Evolutionary conservation across 2,329 filamentous ascomycete species (phyloP).

Genomic region (Epichloe hybrida): DNA sequence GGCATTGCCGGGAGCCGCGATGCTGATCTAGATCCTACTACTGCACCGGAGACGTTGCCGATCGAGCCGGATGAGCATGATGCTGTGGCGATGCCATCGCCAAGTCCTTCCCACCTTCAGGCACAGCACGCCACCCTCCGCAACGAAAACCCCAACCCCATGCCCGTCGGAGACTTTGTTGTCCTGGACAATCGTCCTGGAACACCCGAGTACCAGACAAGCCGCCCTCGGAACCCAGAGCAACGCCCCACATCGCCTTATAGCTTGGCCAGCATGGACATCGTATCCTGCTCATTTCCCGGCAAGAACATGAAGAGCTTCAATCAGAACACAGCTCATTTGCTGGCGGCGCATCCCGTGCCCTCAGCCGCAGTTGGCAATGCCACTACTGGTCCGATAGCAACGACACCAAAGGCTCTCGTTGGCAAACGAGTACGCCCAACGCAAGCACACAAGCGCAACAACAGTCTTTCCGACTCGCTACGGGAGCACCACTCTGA

Average conservation of each 20-base stretch:
- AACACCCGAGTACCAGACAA: conserved; percentile 30
- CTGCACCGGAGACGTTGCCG: conserved; percentile 33
- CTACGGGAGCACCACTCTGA: conserved; percentile 52
- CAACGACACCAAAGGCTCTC: conserved; percentile 43
- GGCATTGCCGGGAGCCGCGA: conserved; percentile 53
- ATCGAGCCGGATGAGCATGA: conserved; percentile 32
- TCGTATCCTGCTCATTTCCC: conserved; percentile 51
- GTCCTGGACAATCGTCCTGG: conserved; percentile 30
- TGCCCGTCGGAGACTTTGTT: conserved; percentile 32
- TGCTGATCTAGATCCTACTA: conserved; percentile 38
- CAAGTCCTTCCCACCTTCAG: neutral
- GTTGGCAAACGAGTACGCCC: conserved; percentile 46
- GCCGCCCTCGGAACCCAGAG: conserved; percentile 10
- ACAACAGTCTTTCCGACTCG: conserved; percentile 78
- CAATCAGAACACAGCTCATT: conserved; percentile 26
- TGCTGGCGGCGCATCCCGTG: conserved; percentile 41
- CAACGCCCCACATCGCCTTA: conserved; percentile 31
- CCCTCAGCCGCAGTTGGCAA: conserved; percentile 35
- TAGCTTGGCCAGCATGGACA: conserved; percentile 46
- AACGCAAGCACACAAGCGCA: conserved; percentile 58
- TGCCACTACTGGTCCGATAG: conserved; percentile 33
- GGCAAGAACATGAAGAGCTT: conserved; percentile 31
- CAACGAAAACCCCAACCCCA: conserved; percentile 31
- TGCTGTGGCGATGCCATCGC: conserved; percentile 19
- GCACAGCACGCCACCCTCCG: conserved; percentile 22